Percentiles rank a stretch among this genome's conserved stretches.
Evolutionary conservation across 495 filamentous ascomycete genomes (phyloP).

Genomic region (Rostrohypoxylon terebratum): DNA sequence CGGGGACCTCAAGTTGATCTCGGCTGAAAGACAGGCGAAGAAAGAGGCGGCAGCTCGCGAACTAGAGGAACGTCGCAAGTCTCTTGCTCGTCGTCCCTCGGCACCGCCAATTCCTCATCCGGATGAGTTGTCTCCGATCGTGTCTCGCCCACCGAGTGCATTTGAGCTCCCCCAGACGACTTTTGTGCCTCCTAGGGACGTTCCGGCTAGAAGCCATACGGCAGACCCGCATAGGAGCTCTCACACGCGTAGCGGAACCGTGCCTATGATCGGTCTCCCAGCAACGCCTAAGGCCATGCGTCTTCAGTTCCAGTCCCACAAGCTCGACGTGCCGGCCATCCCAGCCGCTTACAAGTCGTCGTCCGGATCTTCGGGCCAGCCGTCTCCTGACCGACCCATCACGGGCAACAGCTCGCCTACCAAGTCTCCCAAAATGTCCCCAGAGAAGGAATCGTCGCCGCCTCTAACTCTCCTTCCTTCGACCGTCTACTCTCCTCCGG

Average conservation of each 20-base stretch:
- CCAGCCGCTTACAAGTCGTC: conserved; percentile 63
- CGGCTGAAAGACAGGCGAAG: conserved; percentile 67
- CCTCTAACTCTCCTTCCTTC: conserved; percentile 64
- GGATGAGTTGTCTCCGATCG: conserved; percentile 65
- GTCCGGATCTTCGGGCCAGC: conserved; percentile 44
- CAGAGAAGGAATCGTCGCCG: conserved; percentile 43
- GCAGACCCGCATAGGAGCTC: conserved; percentile 55
- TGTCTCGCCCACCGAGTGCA: conserved; percentile 48
- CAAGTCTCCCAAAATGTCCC: conserved; percentile 46
- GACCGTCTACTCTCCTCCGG: conserved; percentile 73
- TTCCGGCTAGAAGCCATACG: conserved; percentile 60
- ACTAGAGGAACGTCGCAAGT: conserved; percentile 86
- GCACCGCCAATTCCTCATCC: conserved; percentile 84
- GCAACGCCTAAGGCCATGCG: conserved; percentile 89
- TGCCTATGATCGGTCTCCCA: conserved; percentile 75
- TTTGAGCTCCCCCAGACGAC: conserved; percentile 60
- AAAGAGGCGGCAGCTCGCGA: conserved; percentile 86
- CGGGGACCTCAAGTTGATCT: conserved; percentile 59
- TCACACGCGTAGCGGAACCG: conserved; percentile 60
- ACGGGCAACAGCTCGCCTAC: conserved; percentile 40
- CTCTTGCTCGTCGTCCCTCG: conserved; percentile 80
- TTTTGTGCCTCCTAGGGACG: conserved; percentile 54
- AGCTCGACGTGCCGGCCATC: conserved; percentile 74
- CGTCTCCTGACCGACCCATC: conserved; percentile 46
- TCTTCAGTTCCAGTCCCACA: conserved; percentile 72